phyloP scores from a whole-genome alignment of 2,329 filamentous ascomycete species.

The Venturiaceae sp. region DNA sequence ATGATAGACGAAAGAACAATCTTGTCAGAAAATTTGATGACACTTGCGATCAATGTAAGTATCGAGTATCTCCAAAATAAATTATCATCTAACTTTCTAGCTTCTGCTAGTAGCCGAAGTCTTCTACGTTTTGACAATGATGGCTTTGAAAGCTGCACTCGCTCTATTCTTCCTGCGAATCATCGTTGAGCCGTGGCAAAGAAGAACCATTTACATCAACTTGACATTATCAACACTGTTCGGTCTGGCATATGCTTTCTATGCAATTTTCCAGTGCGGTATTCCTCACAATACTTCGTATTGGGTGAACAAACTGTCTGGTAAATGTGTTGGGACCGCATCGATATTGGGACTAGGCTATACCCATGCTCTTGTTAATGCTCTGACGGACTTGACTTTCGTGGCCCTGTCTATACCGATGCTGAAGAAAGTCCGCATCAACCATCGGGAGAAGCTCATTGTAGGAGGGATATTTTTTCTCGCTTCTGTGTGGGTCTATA shows the following conservation, averaged over 20 bases:
- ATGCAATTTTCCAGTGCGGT: constrained; percentile 22
- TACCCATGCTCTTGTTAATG: constrained; percentile 20
- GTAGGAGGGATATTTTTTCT: constrained; percentile 29
- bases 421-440: constrained; percentile 30
- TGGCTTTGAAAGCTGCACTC: constrained; percentile 33
- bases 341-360: constrained; percentile 7
- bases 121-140: constrained; percentile 28
- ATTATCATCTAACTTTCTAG: constrained; percentile 10
- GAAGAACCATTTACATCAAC: constrained; percentile 15
- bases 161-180: constrained; percentile 35
- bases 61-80: background rate
- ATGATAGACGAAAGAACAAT: constrained; percentile 16
- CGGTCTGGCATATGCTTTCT: constrained; percentile 19
- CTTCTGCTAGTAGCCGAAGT: constrained; percentile 24
- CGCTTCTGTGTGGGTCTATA: constrained; percentile 20
- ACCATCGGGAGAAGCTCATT: constrained; percentile 28
- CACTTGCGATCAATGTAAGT: constrained; percentile 14
- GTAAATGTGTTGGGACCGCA: constrained; percentile 1
- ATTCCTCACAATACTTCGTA: constrained; percentile 6
- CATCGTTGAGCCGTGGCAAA: constrained; percentile 28
- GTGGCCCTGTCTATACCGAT: constrained; percentile 29
- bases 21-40: background rate
- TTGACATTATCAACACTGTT: constrained; percentile 22
- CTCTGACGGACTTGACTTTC: constrained; percentile 24
- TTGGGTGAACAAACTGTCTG: background rate